Evolutionary conservation across 1,284 basidiomycete species (phyloP), one percentile per base, ranked within the genome.

Genomic region (Boletus sp.): DNA sequence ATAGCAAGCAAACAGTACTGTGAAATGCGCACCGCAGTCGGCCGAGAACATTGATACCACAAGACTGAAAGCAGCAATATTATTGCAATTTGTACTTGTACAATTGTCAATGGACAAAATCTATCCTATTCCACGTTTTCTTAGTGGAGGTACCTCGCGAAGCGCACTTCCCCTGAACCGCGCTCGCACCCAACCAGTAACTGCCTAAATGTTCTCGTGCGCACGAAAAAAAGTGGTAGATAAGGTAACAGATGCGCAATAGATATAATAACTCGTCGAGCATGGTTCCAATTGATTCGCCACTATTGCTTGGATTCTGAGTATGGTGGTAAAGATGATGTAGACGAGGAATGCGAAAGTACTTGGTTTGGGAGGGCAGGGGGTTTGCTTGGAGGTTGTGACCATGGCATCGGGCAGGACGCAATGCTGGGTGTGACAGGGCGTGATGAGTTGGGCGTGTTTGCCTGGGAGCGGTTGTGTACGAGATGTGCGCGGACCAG

Each of bases 401-500:
- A 53, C 63, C 63, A 68, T 34, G 35, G 34, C 10, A 41, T 38
- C 8, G 58, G 46, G 19, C 45, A 53, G 32, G 66, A 45, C 1
- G 40, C n/a, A 8, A 64, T 51, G 12, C 67, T 74, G 1, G 84
- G 84, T 3, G 84, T 85, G n/a, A 76, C 73, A 14, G 85, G 84
- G 16, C 78, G 72, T 22, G 81, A 82, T 2, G 74, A 68, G 20
- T 74, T 77, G 2, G 87, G 86, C 0, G 88, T 90, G 50, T 80
- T 81, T 14, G 80, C 72, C 57, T 80, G 78, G 51, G 80, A 83
- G 38, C 88, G 75, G 65, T 91, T 92, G 70, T 91, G 88, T n/a
- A 78, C 80, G 72, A 95, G 81, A 66, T 95, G 91, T 22, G 92
- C 92, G 40, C 85, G 79, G 63, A 95, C 89, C 52, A 95, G 77